phyloP scores from a whole-genome alignment of 1,284 basidiomycete species.

The Sanguinoderma infundibulare region DNA sequence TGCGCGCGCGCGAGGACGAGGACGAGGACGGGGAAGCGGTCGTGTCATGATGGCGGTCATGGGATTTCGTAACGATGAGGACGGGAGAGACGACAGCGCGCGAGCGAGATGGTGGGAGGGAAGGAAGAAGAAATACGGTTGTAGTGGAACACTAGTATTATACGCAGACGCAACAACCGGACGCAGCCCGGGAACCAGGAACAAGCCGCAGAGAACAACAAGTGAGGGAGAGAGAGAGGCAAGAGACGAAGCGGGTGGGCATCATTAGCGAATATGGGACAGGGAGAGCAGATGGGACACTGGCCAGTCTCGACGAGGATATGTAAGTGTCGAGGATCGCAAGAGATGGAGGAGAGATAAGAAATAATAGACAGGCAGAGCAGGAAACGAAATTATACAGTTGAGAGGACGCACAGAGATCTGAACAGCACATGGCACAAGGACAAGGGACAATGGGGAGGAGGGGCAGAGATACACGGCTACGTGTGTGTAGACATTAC shows the following conservation, averaged over 20 bases:
- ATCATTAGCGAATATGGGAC: not conserved
- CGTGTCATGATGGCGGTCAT: not conserved
- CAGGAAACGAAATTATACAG: constrained; percentile 12
- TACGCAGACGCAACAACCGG: not conserved
- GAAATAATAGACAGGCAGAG: not conserved
- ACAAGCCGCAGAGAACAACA: not conserved
- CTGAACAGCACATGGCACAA: not conserved
- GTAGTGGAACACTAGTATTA: not conserved
- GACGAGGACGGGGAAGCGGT: no score
- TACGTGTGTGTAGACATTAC: not conserved
- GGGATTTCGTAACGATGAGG: not conserved
- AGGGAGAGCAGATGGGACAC: not conserved
- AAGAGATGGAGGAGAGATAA: not conserved
- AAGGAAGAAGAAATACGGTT: not conserved
- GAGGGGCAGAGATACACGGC: no score
- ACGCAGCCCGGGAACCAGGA: not conserved
- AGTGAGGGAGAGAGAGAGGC: no score
- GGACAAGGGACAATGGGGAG: not conserved
- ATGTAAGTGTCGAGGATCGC: constrained; percentile 22
- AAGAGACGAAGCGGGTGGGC: not conserved
- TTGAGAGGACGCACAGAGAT: not conserved
- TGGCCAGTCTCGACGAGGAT: constrained; percentile 25
- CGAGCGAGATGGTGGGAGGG: not conserved
- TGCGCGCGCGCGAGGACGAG: not conserved
- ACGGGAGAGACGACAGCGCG: not conserved